Evolutionary conservation across 768 basidiomycete species (phyloP).

Genomic region (Mycena indigotica): DNA sequence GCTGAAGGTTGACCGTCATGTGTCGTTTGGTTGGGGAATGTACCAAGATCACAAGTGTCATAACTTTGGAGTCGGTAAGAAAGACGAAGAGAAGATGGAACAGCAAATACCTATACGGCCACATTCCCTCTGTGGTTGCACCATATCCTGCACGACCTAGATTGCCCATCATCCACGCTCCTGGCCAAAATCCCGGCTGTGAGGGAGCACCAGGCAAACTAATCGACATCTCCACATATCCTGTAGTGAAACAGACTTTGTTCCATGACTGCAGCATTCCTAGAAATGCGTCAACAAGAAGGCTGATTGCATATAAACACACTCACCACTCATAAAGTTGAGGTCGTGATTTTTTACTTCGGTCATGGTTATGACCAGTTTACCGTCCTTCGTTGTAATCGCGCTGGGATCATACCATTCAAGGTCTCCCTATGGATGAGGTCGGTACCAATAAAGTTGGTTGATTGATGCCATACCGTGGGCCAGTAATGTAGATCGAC

Average conservation of each 20-base stretch:
- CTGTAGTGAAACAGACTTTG: constrained; percentile 76
- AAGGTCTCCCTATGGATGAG: too few species aligned
- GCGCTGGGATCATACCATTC: constrained; percentile 63
- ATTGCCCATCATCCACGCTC: constrained; percentile 55
- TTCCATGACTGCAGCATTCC: constrained; percentile 73
- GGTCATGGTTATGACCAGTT: constrained; percentile 61
- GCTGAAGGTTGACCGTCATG: constrained; percentile 50
- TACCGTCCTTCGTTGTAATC: constrained; percentile 58
- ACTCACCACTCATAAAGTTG: constrained; percentile 62
- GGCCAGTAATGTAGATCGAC: constrained; percentile 67
- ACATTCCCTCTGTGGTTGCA: constrained; percentile 65
- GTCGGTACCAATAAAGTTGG: too few species aligned
- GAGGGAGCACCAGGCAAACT: constrained; percentile 51
- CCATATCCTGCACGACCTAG: constrained; percentile 71
- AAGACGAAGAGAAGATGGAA: constrained; percentile 1
- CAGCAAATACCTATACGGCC: constrained; percentile 7
- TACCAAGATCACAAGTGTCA: constrained; percentile 66
- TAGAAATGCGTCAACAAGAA: constrained; percentile 14
- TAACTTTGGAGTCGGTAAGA: constrained; percentile 71
- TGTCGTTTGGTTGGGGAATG: constrained; percentile 62
- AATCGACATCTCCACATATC: constrained; percentile 63
- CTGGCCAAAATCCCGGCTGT: constrained; percentile 66
- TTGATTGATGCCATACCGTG: too few species aligned
- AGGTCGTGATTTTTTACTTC: constrained; percentile 61
- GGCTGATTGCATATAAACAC: not conserved